phyloP scores from a whole-genome alignment of 306 rosid genomes.

The Fragaria ananassa region DNA sequence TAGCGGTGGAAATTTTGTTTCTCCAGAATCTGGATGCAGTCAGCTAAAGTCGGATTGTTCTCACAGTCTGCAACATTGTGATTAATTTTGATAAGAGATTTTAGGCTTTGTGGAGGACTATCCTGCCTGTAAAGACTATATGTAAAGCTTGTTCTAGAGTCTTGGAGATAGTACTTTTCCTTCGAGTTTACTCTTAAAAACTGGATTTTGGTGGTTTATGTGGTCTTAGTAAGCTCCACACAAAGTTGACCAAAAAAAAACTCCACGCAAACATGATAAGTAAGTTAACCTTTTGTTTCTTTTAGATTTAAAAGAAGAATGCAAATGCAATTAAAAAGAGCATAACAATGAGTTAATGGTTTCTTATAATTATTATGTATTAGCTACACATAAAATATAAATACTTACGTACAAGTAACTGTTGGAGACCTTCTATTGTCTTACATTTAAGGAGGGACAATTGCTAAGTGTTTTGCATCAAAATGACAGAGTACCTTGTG shows the following conservation, averaged over 20 bases:
- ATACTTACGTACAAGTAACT: no score
- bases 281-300: slow-evolving; percentile 15
- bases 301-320: background rate
- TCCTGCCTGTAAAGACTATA: slow-evolving; percentile 44
- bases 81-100: slow-evolving; percentile 20
- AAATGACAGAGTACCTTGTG: no score
- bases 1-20: slow-evolving; percentile 25
- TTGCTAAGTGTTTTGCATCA: no score
- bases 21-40: slow-evolving; percentile 19
- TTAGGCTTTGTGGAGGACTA: slow-evolving; percentile 26
- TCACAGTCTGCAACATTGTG: slow-evolving; percentile 15
- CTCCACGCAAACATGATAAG: slow-evolving; percentile 22
- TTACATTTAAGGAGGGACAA: no score
- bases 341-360: no score
- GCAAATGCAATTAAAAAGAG: background rate
- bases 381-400: no score
- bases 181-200: background rate
- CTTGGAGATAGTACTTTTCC: slow-evolving; percentile 13
- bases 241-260: background rate
- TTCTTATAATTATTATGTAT: no score
- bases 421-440: no score
- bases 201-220: slow-evolving; percentile 9
- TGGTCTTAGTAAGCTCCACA: slow-evolving; percentile 27
- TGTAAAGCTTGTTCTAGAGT: slow-evolving; percentile 17
- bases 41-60: slow-evolving; percentile 5